Evolutionary conservation across 2,329 filamentous ascomycete genomes (phyloP).

Genomic region (Stagonosporopsis vannaccii): DNA sequence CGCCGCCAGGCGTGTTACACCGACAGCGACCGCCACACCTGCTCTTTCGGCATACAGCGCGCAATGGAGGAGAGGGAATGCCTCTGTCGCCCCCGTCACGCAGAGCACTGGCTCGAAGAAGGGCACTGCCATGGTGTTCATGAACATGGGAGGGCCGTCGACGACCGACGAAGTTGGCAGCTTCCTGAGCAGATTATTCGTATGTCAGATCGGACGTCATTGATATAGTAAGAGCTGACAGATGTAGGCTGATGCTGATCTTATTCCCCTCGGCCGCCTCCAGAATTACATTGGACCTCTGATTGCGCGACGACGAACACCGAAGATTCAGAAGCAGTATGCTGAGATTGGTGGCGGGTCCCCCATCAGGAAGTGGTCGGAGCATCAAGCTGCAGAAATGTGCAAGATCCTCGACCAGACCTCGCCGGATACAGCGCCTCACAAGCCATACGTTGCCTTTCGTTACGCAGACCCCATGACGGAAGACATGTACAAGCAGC

Average conservation of each 20-base stretch:
- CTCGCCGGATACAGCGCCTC: conserved; percentile 90
- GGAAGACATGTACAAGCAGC: conserved; percentile 85
- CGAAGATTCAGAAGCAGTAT: conserved; percentile 97
- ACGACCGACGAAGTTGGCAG: conserved; percentile 86
- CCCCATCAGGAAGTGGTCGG: conserved; percentile 97
- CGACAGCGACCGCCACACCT: conserved; percentile 37
- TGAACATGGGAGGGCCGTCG: conserved; percentile 98
- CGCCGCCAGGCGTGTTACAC: conserved; percentile 43
- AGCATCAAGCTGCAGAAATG: conserved; percentile 93
- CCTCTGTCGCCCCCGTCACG: conserved; percentile 65
- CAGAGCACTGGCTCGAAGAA: conserved; percentile 76
- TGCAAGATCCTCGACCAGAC: conserved; percentile 94
- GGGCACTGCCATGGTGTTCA: conserved; percentile 96
- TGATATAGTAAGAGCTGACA: conserved; percentile 23
- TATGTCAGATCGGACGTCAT: conserved; percentile 56
- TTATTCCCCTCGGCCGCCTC: conserved; percentile 92
- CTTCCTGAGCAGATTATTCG: conserved; percentile 91
- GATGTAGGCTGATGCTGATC: conserved; percentile 81
- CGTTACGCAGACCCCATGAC: conserved; percentile 93
- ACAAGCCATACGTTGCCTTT: conserved; percentile 97
- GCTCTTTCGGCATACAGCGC: conserved; percentile 39
- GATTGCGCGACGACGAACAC: conserved; percentile 84
- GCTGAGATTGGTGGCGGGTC: conserved; percentile 95
- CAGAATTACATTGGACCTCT: conserved; percentile 90
- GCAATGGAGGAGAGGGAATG: conserved; percentile 49